Evolutionary conservation across 306 rosid species (phyloP), one percentile per base, ranked within the genome.

Genomic region (Carpinus fangiana): DNA sequence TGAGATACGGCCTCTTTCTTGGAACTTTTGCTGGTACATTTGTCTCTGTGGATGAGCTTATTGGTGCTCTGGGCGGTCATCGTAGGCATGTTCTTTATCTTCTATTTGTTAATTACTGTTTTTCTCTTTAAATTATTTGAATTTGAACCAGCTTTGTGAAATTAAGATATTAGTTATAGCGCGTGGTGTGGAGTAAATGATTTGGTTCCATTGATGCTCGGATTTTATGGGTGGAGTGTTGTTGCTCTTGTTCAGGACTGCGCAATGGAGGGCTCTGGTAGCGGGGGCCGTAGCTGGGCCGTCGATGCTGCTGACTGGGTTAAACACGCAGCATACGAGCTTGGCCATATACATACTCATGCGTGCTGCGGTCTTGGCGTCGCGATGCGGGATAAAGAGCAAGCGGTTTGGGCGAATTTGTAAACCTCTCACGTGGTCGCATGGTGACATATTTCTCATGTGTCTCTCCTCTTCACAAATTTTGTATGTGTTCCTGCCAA

Each of bases 211-310:
- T 66, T 68, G 62, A 47, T 75, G 79, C 64, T 73, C 68, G 65
- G 73, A 47, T 82, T 76, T 79, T 79, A 84, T 82, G 76, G 52
- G 65, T 78, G 48, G 60, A 17, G 56, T 28, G 68, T 17, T 70
- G 12, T 43, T 46, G 50, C 74, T 86, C 84, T 88, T 84, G 90
- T 86, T 90, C 99, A 91, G 98, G 88, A 93, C 99, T 75, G 96
- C 92, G 21, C 88, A 80, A 72, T 96, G 99, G 99, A 89, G 99
- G 88, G 92, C 98, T 87, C 73, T 96, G 74, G 17, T 88, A 43
- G 99, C 98, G n/a, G 99, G 99, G 80, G 97, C 91, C 7, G 79
- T 96, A 73, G 98, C 99, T 16, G 99, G 99, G 75, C 90, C 93
- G 0, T 93, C 98, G 4, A 91, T 96, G 91, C 97, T 96, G 68